These are phyloP conservation scores for Fremontodendron californicum DNA, from an alignment of 345 rosid species.

Conservation along the genomic window DNA sequence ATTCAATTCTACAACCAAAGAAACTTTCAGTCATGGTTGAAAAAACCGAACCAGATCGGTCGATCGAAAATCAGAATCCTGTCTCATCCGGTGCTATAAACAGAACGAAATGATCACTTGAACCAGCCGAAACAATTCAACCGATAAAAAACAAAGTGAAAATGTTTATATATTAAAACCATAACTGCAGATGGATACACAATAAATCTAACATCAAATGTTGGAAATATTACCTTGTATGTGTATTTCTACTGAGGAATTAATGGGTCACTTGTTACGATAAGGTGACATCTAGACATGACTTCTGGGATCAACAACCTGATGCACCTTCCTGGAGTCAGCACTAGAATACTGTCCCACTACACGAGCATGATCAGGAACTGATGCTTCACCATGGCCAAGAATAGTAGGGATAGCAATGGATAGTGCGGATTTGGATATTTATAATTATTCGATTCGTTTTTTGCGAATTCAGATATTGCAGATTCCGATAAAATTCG, in stretches of 20 bases:
- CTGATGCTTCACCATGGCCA: constrained; percentile 55
- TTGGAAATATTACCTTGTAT: not conserved
- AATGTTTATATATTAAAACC: not conserved
- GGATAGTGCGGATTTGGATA: no score
- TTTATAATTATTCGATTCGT: no score
- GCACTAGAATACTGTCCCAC: constrained; percentile 80
- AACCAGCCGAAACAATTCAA: no score
- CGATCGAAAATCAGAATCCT: no score
- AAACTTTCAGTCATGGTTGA: no score
- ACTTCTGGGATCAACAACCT: constrained; percentile 73
- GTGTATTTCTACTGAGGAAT: not conserved
- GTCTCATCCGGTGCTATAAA: no score
- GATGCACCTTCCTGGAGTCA: constrained; percentile 63
- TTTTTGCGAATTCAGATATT: no score
- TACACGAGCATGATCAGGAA: constrained; percentile 84
- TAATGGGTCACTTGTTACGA: not conserved
- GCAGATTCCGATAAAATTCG: no score
- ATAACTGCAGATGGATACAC: not conserved
- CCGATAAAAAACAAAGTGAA: not conserved
- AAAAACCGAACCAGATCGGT: no score
- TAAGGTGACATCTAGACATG: constrained; percentile 51
- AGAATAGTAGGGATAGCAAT: no score
- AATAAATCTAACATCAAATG: not conserved
- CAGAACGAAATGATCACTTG: no score
- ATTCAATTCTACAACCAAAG: not conserved